Percentiles rank a stretch among this genome's conserved stretches.
These are phyloP conservation scores for Dioscorea cayenensis DNA, from an alignment of 116 monocot species.

Conservation along the genomic window DNA sequence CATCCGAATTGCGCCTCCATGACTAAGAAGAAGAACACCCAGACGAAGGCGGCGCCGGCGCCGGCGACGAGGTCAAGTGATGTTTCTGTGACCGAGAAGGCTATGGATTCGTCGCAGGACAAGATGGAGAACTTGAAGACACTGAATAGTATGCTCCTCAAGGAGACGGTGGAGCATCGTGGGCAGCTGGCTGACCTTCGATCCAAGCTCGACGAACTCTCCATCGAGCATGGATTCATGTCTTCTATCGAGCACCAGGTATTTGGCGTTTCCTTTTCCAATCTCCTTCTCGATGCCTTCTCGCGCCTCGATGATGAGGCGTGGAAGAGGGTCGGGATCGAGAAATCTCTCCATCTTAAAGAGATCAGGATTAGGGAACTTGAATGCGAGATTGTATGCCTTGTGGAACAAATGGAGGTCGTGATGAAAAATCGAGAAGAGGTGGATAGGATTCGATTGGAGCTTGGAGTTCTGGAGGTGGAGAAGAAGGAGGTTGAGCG, in stretches of 20 bases:
- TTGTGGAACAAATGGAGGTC: not conserved
- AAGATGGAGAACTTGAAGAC: slow-evolving; percentile 7
- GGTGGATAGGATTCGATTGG: no score
- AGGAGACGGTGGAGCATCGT: slow-evolving; percentile 1
- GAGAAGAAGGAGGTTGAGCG: no score
- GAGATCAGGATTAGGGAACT: not conserved
- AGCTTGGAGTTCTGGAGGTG: no score
- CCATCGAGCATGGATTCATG: not conserved
- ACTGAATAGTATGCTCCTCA: slow-evolving; percentile 1
- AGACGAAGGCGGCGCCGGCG: not conserved
- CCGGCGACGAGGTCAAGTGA: not conserved
- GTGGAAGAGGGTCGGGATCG: not conserved
- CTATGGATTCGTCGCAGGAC: not conserved
- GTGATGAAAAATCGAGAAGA: not conserved
- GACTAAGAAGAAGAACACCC: slow-evolving; percentile 1
- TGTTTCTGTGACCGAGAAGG: not conserved
- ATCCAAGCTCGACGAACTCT: not conserved
- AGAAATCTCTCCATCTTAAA: not conserved
- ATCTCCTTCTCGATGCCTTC: not conserved
- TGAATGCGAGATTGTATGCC: not conserved
- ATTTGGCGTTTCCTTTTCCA: not conserved
- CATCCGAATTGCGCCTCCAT: not conserved
- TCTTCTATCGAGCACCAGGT: not conserved
- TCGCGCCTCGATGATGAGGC: not conserved
- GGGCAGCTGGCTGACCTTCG: slow-evolving; percentile 1